Percentiles rank a stretch among this genome's conserved stretches.
Conservation (phyloP, 2,329 filamentous ascomycete genomes). For the Colletotrichum lindemuthianum region DNA sequence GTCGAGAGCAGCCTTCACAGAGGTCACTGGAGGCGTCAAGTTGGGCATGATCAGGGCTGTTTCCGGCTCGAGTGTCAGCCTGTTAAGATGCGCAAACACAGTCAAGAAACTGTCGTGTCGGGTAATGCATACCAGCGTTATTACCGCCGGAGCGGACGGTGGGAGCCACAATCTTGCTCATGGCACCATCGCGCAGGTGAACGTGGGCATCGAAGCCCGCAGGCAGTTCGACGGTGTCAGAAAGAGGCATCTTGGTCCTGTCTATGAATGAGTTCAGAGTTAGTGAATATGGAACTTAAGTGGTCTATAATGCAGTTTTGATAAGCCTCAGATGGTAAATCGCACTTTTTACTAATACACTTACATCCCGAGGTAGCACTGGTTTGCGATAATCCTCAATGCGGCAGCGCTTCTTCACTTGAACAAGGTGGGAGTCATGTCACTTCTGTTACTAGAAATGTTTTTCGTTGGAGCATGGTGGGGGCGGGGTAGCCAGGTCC, state of each 20-base stretch:
- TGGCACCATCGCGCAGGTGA: slow-evolving; percentile 74
- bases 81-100: too few relatives aligned
- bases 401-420: too few relatives aligned
- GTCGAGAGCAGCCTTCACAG: slow-evolving; percentile 69
- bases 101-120: too few relatives aligned
- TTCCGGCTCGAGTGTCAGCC: too few relatives aligned
- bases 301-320: not conserved
- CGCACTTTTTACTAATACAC: too few relatives aligned
- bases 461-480: slow-evolving; percentile 35
- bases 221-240: slow-evolving; percentile 60
- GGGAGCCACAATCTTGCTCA: slow-evolving; percentile 65
- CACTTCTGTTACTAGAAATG: slow-evolving; percentile 19
- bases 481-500: slow-evolving; percentile 30
- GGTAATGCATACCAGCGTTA: too few relatives aligned
- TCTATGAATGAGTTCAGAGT: too few relatives aligned
- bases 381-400: too few relatives aligned
- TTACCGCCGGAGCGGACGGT: slow-evolving; percentile 65
- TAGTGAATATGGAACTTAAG: too few relatives aligned
- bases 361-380: too few relatives aligned
- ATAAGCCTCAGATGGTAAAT: too few relatives aligned
- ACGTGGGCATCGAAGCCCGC: slow-evolving; percentile 76
- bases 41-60: slow-evolving; percentile 62
- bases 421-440: not conserved
- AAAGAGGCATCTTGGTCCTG: slow-evolving; percentile 24
- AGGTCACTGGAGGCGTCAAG: slow-evolving; percentile 71